Evolutionary conservation across 495 filamentous ascomycete genomes (phyloP).

Genomic region (Penicillium waksmanii): DNA sequence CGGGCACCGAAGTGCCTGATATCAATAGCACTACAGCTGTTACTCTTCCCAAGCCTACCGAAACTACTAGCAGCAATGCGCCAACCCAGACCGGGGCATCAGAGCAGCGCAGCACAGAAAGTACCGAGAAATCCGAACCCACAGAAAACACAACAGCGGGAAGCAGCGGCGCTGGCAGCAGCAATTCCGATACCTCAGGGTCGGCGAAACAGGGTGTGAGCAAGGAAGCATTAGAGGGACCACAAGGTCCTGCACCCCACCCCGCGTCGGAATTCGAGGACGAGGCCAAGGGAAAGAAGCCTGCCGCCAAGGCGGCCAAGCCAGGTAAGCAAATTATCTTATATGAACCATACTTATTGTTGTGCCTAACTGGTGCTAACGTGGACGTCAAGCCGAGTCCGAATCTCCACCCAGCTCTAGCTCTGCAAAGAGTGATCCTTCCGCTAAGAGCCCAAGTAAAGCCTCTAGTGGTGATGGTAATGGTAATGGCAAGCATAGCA

Average conservation of each 20-base stretch:
- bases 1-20: not conserved
- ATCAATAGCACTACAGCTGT: not conserved
- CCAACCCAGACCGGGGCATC: not conserved
- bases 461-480: constrained; percentile 11
- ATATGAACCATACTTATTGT: not conserved
- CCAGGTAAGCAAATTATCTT: not conserved
- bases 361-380: not conserved
- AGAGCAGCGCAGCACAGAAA: constrained; percentile 23
- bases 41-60: constrained; percentile 5
- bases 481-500: constrained; percentile 21
- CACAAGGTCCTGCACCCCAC: constrained; percentile 32
- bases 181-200: not conserved
- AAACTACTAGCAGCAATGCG: not conserved
- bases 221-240: constrained; percentile 42
- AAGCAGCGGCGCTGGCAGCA: not conserved
- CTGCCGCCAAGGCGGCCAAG: not conserved
- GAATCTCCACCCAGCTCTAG: constrained; percentile 7
- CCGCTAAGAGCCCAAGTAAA: constrained; percentile 6
- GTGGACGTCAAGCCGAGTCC: not conserved
- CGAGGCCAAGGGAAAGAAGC: constrained; percentile 18
- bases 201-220: constrained; percentile 24
- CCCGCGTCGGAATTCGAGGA: constrained; percentile 36
- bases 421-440: constrained; percentile 9
- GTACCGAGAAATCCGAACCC: not conserved
- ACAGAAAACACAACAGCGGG: not conserved